These are phyloP conservation scores for Ilex paraguariensis DNA, from an alignment of 305 asterid genomes.

Conservation along the genomic window DNA sequence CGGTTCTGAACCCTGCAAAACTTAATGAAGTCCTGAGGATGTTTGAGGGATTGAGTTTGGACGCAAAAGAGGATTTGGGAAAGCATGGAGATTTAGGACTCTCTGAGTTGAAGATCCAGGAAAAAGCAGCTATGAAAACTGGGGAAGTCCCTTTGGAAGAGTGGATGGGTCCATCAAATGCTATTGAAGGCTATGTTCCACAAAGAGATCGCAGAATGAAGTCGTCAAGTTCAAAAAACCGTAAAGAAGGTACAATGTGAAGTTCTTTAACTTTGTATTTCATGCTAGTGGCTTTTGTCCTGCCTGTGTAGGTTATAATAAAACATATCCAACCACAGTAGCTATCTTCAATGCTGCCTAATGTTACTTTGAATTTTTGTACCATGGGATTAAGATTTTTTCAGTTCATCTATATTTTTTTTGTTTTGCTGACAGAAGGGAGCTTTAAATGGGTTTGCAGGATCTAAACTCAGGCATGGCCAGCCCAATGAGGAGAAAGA, in stretches of 20 bases:
- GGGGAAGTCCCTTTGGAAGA: slow-evolving; percentile 72
- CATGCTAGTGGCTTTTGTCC: background rate
- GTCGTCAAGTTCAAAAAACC: slow-evolving; percentile 15
- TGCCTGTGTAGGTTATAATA: background rate
- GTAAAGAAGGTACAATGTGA: slow-evolving; percentile 28
- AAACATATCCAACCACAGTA: too few species aligned
- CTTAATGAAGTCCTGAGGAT: slow-evolving; percentile 45
- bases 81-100: slow-evolving; percentile 46
- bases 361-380: background rate
- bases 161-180: slow-evolving; percentile 88
- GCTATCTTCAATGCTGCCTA: too few species aligned
- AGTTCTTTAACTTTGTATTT: background rate
- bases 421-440: slow-evolving; percentile 12
- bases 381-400: background rate
- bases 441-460: slow-evolving; percentile 39
- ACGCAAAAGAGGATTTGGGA: slow-evolving; percentile 38
- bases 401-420: background rate
- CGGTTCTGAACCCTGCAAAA: slow-evolving; percentile 45
- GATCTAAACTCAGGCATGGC: slow-evolving; percentile 27
- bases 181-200: slow-evolving; percentile 94
- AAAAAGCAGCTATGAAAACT: slow-evolving; percentile 39
- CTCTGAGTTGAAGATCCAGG: slow-evolving; percentile 62
- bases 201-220: slow-evolving; percentile 32
- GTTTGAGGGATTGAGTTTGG: slow-evolving; percentile 42
- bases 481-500: slow-evolving; percentile 24